Percentiles rank a stretch among this genome's conserved stretches.
Evolutionary conservation across 2,329 filamentous ascomycete species (phyloP).

Genomic region (Paecilomyces fulvus): DNA sequence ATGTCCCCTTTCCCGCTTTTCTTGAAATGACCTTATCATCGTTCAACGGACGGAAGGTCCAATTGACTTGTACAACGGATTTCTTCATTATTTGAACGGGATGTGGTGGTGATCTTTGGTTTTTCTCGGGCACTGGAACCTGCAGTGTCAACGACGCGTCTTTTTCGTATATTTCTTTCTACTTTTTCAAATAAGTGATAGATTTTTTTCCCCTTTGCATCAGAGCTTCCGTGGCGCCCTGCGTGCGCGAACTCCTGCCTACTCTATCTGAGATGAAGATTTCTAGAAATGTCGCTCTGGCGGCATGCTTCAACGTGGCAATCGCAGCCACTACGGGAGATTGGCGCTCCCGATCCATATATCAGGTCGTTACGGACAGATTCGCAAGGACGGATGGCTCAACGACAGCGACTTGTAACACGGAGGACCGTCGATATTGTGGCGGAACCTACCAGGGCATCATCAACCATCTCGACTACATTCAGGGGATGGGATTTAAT

Average conservation of each 20-base stretch:
- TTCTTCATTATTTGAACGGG: too few species aligned
- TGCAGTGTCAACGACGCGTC: too few species aligned
- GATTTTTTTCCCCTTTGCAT: too few species aligned
- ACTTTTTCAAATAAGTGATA: too few species aligned
- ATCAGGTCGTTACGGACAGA: slow-evolving; percentile 31
- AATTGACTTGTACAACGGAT: too few species aligned
- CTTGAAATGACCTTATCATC: too few species aligned
- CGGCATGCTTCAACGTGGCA: background rate
- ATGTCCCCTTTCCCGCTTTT: background rate
- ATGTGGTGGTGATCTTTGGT: too few species aligned
- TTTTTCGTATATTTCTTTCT: too few species aligned
- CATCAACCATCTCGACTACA: slow-evolving; percentile 39
- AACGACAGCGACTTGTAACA: slow-evolving; percentile 10
- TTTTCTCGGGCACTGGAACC: too few species aligned
- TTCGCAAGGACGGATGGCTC: slow-evolving; percentile 26
- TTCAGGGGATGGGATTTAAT: slow-evolving; percentile 36
- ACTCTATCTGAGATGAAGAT: background rate
- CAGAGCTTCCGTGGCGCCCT: background rate
- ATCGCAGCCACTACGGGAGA: slow-evolving; percentile 7
- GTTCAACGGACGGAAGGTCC: too few species aligned
- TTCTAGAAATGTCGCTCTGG: background rate
- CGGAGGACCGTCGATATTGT: slow-evolving; percentile 25
- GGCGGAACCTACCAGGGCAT: slow-evolving; percentile 39
- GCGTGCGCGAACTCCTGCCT: background rate
- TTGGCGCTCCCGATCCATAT: slow-evolving; percentile 30